Evolutionary conservation across 2,329 filamentous ascomycete species (phyloP).

Genomic region (Colletotrichum sansevieriae): DNA sequence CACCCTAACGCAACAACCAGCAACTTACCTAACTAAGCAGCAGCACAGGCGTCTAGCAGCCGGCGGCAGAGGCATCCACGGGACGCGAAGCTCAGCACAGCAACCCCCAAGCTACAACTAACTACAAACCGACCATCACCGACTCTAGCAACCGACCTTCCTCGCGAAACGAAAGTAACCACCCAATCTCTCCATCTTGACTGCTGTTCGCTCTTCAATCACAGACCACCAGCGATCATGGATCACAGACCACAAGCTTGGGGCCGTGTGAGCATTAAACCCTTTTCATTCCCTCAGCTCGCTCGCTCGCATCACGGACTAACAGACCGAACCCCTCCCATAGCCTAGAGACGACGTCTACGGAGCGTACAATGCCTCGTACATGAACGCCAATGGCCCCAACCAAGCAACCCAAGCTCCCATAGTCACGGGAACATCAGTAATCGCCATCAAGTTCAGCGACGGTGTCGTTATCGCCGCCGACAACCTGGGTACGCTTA

Average conservation of each 20-base stretch:
- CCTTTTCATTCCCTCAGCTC: slow-evolving; percentile 41
- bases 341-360: slow-evolving; percentile 98
- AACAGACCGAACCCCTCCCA: slow-evolving; percentile 38
- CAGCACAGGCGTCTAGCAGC: slow-evolving; percentile 24
- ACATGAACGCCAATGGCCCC: slow-evolving; percentile 78
- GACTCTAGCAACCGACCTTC: neutral
- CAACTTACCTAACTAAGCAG: neutral
- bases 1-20: slow-evolving; percentile 28
- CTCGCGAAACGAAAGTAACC: slow-evolving; percentile 38
- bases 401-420: slow-evolving; percentile 92
- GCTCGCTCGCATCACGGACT: slow-evolving; percentile 37
- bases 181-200: slow-evolving; percentile 20
- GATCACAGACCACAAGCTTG: slow-evolving; percentile 80
- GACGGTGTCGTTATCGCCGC: slow-evolving; percentile 96
- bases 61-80: slow-evolving; percentile 45
- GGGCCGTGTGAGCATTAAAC: slow-evolving; percentile 71
- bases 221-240: slow-evolving; percentile 59
- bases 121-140: slow-evolving; percentile 28
- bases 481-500: slow-evolving; percentile 86
- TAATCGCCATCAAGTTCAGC: slow-evolving; percentile 94
- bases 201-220: slow-evolving; percentile 8
- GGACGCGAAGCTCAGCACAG: slow-evolving; percentile 46
- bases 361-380: slow-evolving; percentile 90
- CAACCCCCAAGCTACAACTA: slow-evolving; percentile 31
- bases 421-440: slow-evolving; percentile 96